Percentiles rank a stretch among this genome's conserved stretches.
Conservation (phyloP, 352 stramenopile species). For the Pythium dissotocum region DNA sequence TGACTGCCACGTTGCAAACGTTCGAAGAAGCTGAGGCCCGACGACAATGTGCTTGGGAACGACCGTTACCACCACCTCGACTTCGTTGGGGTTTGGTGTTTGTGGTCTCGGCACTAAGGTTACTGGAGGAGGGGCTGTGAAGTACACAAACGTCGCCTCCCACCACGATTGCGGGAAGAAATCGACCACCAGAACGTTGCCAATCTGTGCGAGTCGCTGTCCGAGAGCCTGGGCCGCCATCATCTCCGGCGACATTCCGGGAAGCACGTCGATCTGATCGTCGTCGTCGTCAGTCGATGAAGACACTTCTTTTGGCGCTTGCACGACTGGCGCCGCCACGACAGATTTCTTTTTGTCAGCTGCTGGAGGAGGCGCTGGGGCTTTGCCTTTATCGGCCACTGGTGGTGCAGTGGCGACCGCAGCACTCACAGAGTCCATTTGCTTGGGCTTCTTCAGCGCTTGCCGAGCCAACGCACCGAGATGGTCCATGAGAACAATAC, state of each 20-base stretch:
- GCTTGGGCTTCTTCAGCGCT: conserved; percentile 10
- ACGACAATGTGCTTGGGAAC: conserved; percentile 21
- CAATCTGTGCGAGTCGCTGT: conserved; percentile 12
- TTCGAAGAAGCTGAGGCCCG: conserved; percentile 20
- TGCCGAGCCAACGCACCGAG: conserved; percentile 24
- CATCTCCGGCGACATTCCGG: conserved; percentile 29
- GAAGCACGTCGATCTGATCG: conserved; percentile 16
- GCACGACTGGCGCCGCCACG: background rate
- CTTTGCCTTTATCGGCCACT: conserved; percentile 22
- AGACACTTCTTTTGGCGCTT: background rate
- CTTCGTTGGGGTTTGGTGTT: background rate
- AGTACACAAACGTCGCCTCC: conserved; percentile 30
- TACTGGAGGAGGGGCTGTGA: conserved; percentile 6
- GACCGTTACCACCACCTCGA: background rate
- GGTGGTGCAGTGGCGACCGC: background rate
- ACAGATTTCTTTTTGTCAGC: conserved; percentile 26
- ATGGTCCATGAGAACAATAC: conserved; percentile 49
- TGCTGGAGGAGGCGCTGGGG: background rate
- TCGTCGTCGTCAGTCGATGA: conserved; percentile 1
- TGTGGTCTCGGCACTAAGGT: no score
- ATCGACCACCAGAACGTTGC: conserved; percentile 16
- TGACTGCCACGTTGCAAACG: conserved; percentile 30
- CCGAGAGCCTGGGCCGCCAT: conserved; percentile 23
- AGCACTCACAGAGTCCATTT: background rate
- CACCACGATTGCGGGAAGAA: conserved; percentile 29